Evolutionary conservation across 768 basidiomycete species (phyloP), one percentile per base, ranked within the genome.

Genomic region (Cystofilobasidium ferigula): DNA sequence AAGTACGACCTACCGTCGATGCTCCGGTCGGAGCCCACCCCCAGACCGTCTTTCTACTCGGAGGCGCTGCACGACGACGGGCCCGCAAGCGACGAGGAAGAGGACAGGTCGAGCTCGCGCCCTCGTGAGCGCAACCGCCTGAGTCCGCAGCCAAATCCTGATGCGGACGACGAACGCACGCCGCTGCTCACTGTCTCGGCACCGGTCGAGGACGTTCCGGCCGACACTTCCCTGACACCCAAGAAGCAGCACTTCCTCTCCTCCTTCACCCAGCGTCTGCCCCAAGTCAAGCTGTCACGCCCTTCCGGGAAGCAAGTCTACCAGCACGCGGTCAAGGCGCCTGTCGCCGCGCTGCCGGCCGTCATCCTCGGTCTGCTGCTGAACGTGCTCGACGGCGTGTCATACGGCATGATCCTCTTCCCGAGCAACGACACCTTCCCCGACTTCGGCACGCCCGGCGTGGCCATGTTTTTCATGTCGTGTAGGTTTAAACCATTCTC

Each of bases 401-500:
- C 64, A 10, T 65, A 48, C 54, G 58, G 94, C 8, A 90, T 97
- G 89, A 78, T 90, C 74, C 85, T 91, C 63, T 99, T 97, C 74
- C 95, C 95, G 2, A 84, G 86, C 0, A 81, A 84, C 12, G 83
- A 87, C 2, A 80, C 88, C 3, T 97, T 99, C 74, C 77, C 81
- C 14, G 83, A 83, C 61, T 83, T 94, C 22, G 93, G 90, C 0
- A 83, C 87, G 0, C 84, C 86, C 74, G 94, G 94, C 3, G 91
- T 98, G 1, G 93, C 91, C 38, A 89, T 97, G 86, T 94, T 94
- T 76, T 94, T 93, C 75, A 81, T 91, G 24, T 84, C 88, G 80
- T 86, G 73, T 71, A 84, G 2, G 32, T 40, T 28, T 36, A 6
- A 57, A n/a, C 26, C n/a, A 78, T 26, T 69, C 30, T 26, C 20